Evolutionary conservation across 441 rosid species (phyloP).

Genomic region (Gossypium gossypioides): DNA sequence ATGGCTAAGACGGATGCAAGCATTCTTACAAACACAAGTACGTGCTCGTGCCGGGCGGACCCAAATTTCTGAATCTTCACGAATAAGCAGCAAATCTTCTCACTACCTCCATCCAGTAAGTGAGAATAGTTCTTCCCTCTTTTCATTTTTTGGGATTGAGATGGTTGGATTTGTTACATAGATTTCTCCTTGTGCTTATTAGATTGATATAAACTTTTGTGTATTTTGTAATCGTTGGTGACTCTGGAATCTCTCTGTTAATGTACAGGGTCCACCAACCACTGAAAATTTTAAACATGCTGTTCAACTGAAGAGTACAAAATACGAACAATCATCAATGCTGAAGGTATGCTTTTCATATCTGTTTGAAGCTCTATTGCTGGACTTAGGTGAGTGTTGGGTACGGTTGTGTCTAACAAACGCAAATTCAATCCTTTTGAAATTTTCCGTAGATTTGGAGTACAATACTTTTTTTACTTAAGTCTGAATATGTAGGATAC

Average conservation of each 20-base stretch:
- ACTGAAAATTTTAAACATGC: constrained; percentile 66
- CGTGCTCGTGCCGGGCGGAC: constrained; percentile 51
- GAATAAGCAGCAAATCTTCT: constrained; percentile 61
- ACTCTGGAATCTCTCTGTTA: not conserved
- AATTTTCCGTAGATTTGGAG: not conserved
- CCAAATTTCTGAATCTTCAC: constrained; percentile 52
- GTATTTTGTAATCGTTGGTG: not conserved
- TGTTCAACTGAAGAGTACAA: constrained; percentile 38
- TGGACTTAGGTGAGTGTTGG: not conserved
- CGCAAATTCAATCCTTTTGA: not conserved
- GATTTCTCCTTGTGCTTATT: not conserved
- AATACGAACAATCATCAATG: constrained; percentile 38
- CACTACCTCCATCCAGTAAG: constrained; percentile 60
- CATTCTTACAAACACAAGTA: constrained; percentile 63
- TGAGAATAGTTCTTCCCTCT: constrained; percentile 4
- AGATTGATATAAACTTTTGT: not conserved
- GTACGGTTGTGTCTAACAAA: not conserved
- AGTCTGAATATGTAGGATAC: not conserved
- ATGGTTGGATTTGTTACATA: not conserved
- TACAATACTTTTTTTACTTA: not conserved
- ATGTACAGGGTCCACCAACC: constrained; percentile 65
- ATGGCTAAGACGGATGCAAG: constrained; percentile 60
- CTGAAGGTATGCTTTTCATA: constrained; percentile 37
- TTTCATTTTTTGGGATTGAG: not conserved
- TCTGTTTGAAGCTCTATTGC: not conserved